Evolutionary conservation across 768 basidiomycete species (phyloP), one percentile per base, ranked within the genome.

Genomic region (Gloeophyllum trabeum): DNA sequence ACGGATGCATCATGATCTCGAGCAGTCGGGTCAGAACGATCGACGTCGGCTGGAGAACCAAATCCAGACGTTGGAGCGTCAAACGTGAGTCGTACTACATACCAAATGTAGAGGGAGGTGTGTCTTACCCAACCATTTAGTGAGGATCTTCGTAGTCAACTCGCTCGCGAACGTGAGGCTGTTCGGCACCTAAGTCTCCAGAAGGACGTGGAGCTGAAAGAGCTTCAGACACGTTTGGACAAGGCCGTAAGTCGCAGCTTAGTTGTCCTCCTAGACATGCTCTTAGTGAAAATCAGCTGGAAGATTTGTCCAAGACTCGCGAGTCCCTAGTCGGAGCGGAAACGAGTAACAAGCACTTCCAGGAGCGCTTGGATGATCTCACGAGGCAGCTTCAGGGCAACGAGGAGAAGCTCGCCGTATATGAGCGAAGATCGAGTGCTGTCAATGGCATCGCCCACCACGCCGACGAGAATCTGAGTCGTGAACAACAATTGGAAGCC

Each of bases 1-100:
- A 61, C 83, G 75, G 54, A 90, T 96, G 78, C 87, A 90, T 51
- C 76, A 76, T 43, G 93, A 96, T 51, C 67, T 88, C 5, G 90
- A 93, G 54, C 73, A 79, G 39, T 83, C 84, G 0, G 78, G 81
- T 4, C 79, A 83, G 55, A 93, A 88, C 45, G 87, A 93, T 50
- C 74, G 87, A 16, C 68, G 77, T 12, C 76, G 89, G 5, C 62
- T 93, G 24, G 91, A 96, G 59, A 78, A 68, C 43, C 81, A 90
- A 51, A 61, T 90, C 32, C 76, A 86, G 50, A 70, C 81, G 61
- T 61, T 91, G 42, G 86, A 92, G 54, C 65, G 65, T 30, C 91
- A 94, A 54, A 75, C 72, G 87, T 94, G 53, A 43, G 76, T 65
- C 16, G 6, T 36, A 47, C 25, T 3, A 25, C 13, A 20, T n/a